Evolutionary conservation across 2,329 filamentous ascomycete species (phyloP).

Genomic region (Stachybotrys chartarum): DNA sequence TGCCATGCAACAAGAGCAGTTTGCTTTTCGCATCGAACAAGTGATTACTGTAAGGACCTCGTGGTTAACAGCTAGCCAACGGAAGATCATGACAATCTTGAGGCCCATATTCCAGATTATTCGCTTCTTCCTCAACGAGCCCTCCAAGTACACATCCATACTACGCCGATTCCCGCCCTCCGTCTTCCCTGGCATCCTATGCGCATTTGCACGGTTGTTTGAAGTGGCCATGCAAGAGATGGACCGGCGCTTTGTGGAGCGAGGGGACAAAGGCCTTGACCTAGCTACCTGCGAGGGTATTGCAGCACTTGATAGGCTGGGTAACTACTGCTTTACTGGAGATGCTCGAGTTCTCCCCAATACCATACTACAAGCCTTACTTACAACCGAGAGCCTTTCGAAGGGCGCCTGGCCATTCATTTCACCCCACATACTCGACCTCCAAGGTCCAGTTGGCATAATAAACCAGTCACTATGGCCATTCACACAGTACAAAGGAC

Average conservation of each 20-base stretch:
- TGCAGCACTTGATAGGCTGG: neutral
- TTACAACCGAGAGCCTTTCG: neutral
- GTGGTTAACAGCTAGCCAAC: neutral
- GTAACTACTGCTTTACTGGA: neutral
- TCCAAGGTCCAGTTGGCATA: neutral
- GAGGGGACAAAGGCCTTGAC: neutral
- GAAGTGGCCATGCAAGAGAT: conserved; percentile 4
- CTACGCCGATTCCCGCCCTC: conserved; percentile 1
- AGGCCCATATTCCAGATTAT: conserved; percentile 7
- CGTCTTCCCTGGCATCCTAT: conserved; percentile 2
- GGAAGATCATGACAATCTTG: conserved; percentile 4
- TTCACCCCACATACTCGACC: neutral
- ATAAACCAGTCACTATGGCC: neutral
- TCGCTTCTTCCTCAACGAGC: conserved; percentile 6
- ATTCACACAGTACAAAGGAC: no score
- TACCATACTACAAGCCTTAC: neutral
- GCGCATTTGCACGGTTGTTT: conserved; percentile 2
- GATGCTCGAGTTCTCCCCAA: neutral
- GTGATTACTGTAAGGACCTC: conserved; percentile 2
- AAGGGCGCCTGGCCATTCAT: neutral
- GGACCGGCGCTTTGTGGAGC: neutral
- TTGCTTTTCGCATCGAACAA: conserved; percentile 3
- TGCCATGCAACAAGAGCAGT: neutral
- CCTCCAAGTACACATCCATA: conserved; percentile 3
- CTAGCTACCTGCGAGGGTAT: neutral